Percentiles rank a stretch among this genome's conserved stretches.
Evolutionary conservation across 129 eudicot species (phyloP).

Genomic region (Apium graveolens): DNA sequence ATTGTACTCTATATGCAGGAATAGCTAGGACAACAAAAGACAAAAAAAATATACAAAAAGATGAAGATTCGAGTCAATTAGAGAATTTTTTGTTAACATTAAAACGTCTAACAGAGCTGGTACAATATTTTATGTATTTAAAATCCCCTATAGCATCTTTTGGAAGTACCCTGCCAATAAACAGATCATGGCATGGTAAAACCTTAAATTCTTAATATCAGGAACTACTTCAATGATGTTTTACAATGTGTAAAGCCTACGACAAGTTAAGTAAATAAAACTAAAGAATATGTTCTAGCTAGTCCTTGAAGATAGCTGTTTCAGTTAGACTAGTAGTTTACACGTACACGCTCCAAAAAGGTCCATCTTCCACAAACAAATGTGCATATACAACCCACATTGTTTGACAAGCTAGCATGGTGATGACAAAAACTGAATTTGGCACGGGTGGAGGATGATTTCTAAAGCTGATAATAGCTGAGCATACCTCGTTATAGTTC

Average conservation of each 20-base stretch:
- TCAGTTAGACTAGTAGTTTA: conserved; percentile 19
- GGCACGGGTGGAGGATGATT: not conserved
- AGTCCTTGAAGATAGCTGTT: not conserved
- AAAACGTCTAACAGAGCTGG: not conserved
- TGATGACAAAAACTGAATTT: not conserved
- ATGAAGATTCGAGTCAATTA: not conserved
- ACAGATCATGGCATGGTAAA: conserved; percentile 25
- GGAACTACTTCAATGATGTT: conserved; percentile 12
- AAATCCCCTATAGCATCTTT: not conserved
- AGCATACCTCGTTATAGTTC: not conserved
- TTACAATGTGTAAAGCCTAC: conserved; percentile 26
- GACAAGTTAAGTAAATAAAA: not conserved
- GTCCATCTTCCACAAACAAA: not conserved
- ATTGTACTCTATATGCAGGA: no score
- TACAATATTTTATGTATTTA: not conserved
- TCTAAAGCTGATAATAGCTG: not conserved
- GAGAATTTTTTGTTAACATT: not conserved
- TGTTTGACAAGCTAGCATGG: not conserved
- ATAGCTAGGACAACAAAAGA: not conserved
- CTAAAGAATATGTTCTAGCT: conserved; percentile 4
- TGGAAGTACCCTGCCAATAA: conserved; percentile 3
- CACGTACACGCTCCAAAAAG: conserved; percentile 9
- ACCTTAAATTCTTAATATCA: conserved; percentile 18
- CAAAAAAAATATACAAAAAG: not conserved
- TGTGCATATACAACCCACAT: not conserved